Evolutionary conservation across 441 rosid genomes (phyloP).

Genomic region (Mallotus japonicus): DNA sequence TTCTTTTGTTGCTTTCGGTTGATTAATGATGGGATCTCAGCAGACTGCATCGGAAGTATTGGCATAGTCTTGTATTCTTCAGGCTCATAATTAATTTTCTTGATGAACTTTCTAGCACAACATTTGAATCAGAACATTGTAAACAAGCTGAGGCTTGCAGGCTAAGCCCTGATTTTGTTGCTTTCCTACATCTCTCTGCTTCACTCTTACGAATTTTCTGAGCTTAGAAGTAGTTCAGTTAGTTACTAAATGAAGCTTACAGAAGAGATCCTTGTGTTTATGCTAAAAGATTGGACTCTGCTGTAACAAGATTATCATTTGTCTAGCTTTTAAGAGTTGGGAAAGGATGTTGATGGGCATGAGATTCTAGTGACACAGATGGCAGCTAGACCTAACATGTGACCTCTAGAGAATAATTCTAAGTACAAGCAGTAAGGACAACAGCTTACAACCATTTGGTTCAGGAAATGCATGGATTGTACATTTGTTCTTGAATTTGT

Average conservation of each 20-base stretch:
- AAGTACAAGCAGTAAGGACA: not conserved
- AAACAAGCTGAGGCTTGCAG: not conserved
- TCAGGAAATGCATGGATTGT: not conserved
- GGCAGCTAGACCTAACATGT: not conserved
- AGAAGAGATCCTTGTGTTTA: not conserved
- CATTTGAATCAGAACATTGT: slow-evolving; percentile 1
- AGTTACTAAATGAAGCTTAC: not conserved
- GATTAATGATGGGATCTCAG: too few species aligned
- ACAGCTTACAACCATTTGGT: not conserved
- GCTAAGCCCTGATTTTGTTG: not conserved
- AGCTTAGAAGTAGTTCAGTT: not conserved
- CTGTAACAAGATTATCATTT: not conserved
- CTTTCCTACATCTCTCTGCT: not conserved
- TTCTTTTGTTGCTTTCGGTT: too few species aligned
- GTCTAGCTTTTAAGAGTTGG: slow-evolving; percentile 2
- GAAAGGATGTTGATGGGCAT: slow-evolving; percentile 3
- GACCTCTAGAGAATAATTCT: not conserved
- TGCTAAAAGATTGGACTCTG: not conserved
- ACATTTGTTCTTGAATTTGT: not conserved
- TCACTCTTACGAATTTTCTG: not conserved
- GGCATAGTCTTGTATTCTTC: too few species aligned
- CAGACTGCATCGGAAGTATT: too few species aligned
- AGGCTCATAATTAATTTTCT: too few species aligned
- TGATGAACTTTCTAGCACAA: not conserved
- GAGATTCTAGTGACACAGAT: not conserved